These are phyloP conservation scores for Oidium heveae DNA, from an alignment of 2,329 filamentous ascomycete species.

Conservation along the genomic window DNA sequence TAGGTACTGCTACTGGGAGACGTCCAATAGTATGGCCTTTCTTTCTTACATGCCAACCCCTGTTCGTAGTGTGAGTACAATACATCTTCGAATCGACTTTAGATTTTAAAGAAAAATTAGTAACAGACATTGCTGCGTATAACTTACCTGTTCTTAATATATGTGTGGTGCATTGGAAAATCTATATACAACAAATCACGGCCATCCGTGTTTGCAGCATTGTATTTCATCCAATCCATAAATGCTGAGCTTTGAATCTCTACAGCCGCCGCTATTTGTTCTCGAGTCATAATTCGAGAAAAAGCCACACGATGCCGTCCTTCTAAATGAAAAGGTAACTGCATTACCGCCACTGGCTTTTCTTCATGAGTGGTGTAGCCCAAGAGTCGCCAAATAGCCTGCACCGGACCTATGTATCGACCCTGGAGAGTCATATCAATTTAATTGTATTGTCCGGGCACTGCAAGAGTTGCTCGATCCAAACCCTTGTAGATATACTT, in stretches of 20 bases:
- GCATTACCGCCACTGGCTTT: not conserved
- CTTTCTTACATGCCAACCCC: too few species aligned
- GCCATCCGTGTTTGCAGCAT: too few species aligned
- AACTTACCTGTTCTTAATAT: too few species aligned
- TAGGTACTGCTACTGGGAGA: too few species aligned
- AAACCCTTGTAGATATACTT: not conserved
- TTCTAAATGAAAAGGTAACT: not conserved
- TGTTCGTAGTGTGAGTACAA: too few species aligned
- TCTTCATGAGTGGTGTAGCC: not conserved
- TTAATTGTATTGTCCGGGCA: not conserved
- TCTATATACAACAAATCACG: too few species aligned
- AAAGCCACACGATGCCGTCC: not conserved
- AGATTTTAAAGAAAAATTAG: too few species aligned
- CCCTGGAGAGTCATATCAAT: not conserved
- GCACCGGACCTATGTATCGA: not conserved
- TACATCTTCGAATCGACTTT: too few species aligned
- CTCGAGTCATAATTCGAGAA: not conserved
- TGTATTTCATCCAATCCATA: not conserved
- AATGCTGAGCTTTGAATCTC: not conserved
- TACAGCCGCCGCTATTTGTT: not conserved
- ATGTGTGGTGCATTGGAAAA: too few species aligned
- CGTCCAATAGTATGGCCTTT: too few species aligned
- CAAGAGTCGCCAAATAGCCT: not conserved
- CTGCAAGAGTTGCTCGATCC: not conserved
- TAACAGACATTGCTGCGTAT: too few species aligned